Evolutionary conservation across 192 early-diverging fungal genomes (phyloP).

Genomic region (Oehlia diaphana): DNA sequence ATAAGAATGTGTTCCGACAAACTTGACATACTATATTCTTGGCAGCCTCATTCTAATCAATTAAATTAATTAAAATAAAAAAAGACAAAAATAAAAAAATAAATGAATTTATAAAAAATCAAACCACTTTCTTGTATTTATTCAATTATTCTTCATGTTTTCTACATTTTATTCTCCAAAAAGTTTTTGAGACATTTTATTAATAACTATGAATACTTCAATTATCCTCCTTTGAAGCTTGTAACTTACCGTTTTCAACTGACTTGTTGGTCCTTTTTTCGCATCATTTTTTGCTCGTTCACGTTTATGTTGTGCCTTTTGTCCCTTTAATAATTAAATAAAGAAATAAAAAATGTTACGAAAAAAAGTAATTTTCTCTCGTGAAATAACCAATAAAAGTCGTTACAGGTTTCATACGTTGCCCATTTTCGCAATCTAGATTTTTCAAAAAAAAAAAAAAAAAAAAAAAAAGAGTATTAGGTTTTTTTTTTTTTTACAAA

Average conservation of each 20-base stretch:
- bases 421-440: too few relatives aligned
- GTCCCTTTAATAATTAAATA: conserved; percentile 39
- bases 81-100: conserved; percentile 17
- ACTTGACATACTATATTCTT: conserved; percentile 76
- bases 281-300: conserved; percentile 63
- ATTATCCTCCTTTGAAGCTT: not conserved
- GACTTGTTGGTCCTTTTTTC: conserved; percentile 48
- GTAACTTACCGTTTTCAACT: conserved; percentile 60
- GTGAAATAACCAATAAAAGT: too few relatives aligned
- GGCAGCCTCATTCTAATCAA: conserved; percentile 71
- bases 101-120: not conserved
- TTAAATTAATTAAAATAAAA: conserved; percentile 2
- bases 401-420: too few relatives aligned
- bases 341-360: too few relatives aligned
- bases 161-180: not conserved
- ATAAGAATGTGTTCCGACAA: conserved; percentile 81
- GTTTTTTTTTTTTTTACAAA: too few relatives aligned
- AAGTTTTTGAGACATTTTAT: not conserved
- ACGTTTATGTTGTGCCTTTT: conserved; percentile 67
- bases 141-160: not conserved
- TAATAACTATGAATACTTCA: not conserved
- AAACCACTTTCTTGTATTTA: not conserved
- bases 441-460: too few relatives aligned
- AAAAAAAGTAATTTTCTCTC: too few relatives aligned
- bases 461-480: too few relatives aligned